Evolutionary conservation across 768 basidiomycete species (phyloP).

Genomic region (Pisolithus marmoratus): DNA sequence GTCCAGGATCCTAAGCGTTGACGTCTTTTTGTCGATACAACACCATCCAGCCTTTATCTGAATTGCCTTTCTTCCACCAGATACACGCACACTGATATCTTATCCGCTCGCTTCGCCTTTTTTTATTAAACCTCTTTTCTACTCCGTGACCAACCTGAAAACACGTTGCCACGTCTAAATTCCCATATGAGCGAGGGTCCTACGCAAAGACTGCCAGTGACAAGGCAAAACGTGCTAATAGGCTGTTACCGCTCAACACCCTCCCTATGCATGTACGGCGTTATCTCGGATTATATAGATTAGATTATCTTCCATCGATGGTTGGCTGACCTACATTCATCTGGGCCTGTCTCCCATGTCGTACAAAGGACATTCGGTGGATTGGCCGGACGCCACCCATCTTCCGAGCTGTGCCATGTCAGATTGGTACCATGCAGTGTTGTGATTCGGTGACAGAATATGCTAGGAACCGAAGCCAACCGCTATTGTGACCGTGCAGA

Average conservation of each 20-base stretch:
- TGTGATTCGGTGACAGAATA: background rate
- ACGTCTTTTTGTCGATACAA: background rate
- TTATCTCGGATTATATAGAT: constrained; percentile 2
- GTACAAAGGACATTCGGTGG: background rate
- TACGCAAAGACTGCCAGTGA: background rate
- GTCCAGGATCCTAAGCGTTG: background rate
- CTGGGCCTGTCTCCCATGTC: background rate
- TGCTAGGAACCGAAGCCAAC: background rate
- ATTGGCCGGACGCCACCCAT: background rate
- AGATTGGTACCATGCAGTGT: background rate
- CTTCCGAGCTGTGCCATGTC: background rate
- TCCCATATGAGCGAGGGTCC: background rate
- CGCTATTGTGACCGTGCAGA: background rate
- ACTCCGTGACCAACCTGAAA: background rate
- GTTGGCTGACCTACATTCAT: background rate
- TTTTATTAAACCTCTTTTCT: background rate
- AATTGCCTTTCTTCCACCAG: background rate
- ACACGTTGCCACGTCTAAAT: background rate
- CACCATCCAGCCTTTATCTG: background rate
- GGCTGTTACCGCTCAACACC: background rate
- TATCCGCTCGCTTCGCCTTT: background rate
- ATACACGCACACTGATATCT: background rate
- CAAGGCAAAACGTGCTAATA: background rate
- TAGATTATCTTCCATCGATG: constrained; percentile 1
- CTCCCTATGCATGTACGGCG: background rate